A percentile compares a stretch with the other conserved stretches of the same genome.
Evolutionary conservation across 2,329 filamentous ascomycete species (phyloP).

Genomic region (Scedosporium apiospermum): DNA sequence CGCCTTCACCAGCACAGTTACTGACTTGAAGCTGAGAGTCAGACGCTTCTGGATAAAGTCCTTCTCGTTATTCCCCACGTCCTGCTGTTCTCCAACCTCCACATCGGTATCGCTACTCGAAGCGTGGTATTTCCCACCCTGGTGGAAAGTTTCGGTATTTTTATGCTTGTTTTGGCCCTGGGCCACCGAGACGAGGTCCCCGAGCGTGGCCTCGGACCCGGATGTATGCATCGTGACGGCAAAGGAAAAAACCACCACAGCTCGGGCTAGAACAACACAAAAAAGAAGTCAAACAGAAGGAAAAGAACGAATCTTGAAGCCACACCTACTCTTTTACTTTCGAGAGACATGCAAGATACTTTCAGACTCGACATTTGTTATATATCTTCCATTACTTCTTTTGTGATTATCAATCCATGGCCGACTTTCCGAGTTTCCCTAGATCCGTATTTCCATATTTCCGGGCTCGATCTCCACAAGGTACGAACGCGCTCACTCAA

Average conservation of each 20-base stretch:
- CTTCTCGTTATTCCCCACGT: slow-evolving; percentile 9
- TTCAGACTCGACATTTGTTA: not conserved
- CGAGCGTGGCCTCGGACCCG: not conserved
- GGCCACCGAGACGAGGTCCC: not conserved
- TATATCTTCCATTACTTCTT: not conserved
- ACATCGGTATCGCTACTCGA: slow-evolving; percentile 13
- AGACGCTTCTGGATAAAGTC: slow-evolving; percentile 13
- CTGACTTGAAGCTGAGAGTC: slow-evolving; percentile 13
- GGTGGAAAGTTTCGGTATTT: not conserved
- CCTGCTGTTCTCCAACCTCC: slow-evolving; percentile 9
- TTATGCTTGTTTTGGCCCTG: not conserved
- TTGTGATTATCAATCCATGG: not conserved
- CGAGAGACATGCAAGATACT: not conserved
- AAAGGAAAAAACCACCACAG: not conserved
- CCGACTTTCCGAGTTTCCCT: not conserved
- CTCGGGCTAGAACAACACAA: not conserved
- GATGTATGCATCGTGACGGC: not conserved
- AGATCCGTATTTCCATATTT: slow-evolving; percentile 3
- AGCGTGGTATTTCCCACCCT: not conserved
- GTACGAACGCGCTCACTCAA: not conserved
- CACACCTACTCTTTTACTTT: not conserved
- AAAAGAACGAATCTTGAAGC: not conserved
- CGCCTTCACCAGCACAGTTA: slow-evolving; percentile 13
- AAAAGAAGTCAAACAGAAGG: not conserved
- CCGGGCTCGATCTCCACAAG: not conserved